Evolutionary conservation across 2,329 filamentous ascomycete species (phyloP), one percentile per base, ranked within the genome.

Genomic region (Calonectria hawksworthii): DNA sequence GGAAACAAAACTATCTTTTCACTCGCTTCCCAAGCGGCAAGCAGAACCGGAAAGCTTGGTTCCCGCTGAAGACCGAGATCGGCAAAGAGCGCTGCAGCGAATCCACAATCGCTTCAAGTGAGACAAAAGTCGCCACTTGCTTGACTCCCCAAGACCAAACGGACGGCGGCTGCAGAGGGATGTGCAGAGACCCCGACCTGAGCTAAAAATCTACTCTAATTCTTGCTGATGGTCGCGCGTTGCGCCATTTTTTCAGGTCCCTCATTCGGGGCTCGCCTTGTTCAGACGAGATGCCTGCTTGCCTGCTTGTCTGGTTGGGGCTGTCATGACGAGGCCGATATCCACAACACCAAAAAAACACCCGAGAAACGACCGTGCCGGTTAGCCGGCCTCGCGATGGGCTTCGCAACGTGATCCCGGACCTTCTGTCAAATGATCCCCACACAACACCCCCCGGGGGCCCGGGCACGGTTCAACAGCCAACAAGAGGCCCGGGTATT

Each of bases 281-380:
- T 38, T 36, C 65, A 30, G 50, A 54, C 18, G 18, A 23, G 61
- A 67, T 63, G 21, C 32, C 9, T 41, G 52, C 6, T n/a, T n/a
- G n/a, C n/a, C n/a, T n/a, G n/a, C n/a, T n/a, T 44, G 13, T 66
- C 52, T n/a, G 38, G 36, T 61, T 64, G 65, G 50, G 51, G 52
- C 26, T 34, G 32, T n/a, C 70, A 30, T 52, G 63, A 72, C 64
- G 64, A 67, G 47, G 41, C 51, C 54, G 41, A 66, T 44, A 59
- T 64, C 71, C 71, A 70, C 71, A 38, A 59, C 11, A 54, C 18
- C 34, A 26, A 16, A 65, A 65, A 47, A 66, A 56, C 18, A 18
- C 61, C 71, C 71, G 71, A 73, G 71, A 73, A 73, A 73, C 36
- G 34, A 70, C 71, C 71, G 71, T 73, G 71, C 71, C 71, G 71